Percentiles rank a stretch among this genome's conserved stretches.
Evolutionary conservation across 306 rosid species (phyloP).

Genomic region (peach (Prunus persica)): Prunus_persica_NCBIv2 NC_034011.1:7958501-7959000

Average conservation of each 20-base stretch:
- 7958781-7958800: not conserved
- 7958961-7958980: too few relatives aligned
- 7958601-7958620: constrained; percentile 31
- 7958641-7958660: not conserved
- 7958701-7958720: constrained; percentile 11
- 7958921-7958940: too few relatives aligned
- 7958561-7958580: constrained; percentile 3
- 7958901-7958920: too few relatives aligned
- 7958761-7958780: constrained; percentile 33
- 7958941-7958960: too few relatives aligned
- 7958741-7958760: constrained; percentile 19
- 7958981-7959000: too few relatives aligned
- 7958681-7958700: constrained; percentile 6
- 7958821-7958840: too few relatives aligned
- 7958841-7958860: too few relatives aligned
- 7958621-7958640: constrained; percentile 24
- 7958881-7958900: too few relatives aligned
- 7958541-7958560: constrained; percentile 24
- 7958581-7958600: constrained; percentile 19
- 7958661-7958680: constrained; percentile 8
- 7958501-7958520: constrained; percentile 27
- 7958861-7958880: too few relatives aligned
- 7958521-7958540: constrained; percentile 18
- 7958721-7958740: constrained; percentile 26
- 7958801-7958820: too few relatives aligned